Evolutionary conservation across 2,329 filamentous ascomycete genomes (phyloP), one percentile per base, ranked within the genome.

Genomic region (Fusarium xyrophilum): DNA sequence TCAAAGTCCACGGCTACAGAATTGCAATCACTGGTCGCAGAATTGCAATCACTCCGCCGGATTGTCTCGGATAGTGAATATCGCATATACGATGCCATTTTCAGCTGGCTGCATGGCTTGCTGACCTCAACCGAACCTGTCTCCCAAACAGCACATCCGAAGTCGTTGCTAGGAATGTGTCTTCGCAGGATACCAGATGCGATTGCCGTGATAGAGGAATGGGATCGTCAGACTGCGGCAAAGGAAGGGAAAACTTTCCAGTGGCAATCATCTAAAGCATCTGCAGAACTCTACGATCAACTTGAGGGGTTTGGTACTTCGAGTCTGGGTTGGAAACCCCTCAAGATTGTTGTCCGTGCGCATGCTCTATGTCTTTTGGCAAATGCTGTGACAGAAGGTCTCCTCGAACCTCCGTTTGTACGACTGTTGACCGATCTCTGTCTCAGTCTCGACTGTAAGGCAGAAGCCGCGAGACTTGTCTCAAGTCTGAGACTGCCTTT

Each of bases 101-200:
- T 80, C 36, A 54, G 69, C 19, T 78, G 76, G 72, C 51, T 79
- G 23, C 68, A 71, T 30, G 57, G 68, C 13, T 39, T 80, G 8
- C 57, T 80, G 38, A 72, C 65, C 25, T 70, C 73, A 11, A 79
- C 77, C 11, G 58, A 70, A 12, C 44, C 67, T 4, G 53, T 65
- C 7, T 55, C 46, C 5, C 54, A 71, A 25, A 65, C 74, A 23
- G 40, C 70, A 13, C 71, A 73, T 19, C 65, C 66, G 9, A 79
- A 78, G 48, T 79, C 79, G 13, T 69, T 80, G 7, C 60, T 80
- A 12, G 74, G 72, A n/a, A 77, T 80, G 73, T 80, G 79, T 39
- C 64, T 80, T 36, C 79, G 76, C 17, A 74, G 68, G 56, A 56
- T 78, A 15, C 75, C 76, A 6, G 68, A 67, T 12, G 75, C 74